Evolutionary conservation across 1,284 basidiomycete species (phyloP).

Genomic region (Neonothopanus nambi): DNA sequence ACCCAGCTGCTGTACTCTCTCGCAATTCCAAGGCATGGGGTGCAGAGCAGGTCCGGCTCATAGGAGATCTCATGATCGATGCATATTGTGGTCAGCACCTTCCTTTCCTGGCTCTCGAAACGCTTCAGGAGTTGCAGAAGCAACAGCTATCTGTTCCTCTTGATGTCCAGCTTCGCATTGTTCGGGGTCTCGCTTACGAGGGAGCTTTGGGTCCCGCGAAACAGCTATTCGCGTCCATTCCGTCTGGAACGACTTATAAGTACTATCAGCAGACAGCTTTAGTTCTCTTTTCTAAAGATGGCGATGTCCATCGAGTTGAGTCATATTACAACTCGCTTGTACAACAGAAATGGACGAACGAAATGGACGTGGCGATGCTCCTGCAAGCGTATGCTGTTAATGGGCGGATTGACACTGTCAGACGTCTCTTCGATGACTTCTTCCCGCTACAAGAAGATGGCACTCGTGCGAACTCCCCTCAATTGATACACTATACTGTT

Average conservation of each 20-base stretch:
- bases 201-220: constrained; percentile 45
- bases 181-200: constrained; percentile 45
- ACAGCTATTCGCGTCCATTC: constrained; percentile 37
- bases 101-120: constrained; percentile 41
- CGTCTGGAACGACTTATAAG: constrained; percentile 22
- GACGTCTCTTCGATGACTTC: constrained; percentile 53
- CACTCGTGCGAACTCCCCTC: constrained; percentile 37
- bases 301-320: constrained; percentile 45
- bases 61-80: constrained; percentile 44
- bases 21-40: constrained; percentile 25
- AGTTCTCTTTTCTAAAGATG: constrained; percentile 51
- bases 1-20: constrained; percentile 36
- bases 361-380: constrained; percentile 41
- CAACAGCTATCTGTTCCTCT: constrained; percentile 33
- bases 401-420: constrained; percentile 43
- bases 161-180: constrained; percentile 35
- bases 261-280: constrained; percentile 48
- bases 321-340: constrained; percentile 42
- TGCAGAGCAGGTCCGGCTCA: constrained; percentile 26
- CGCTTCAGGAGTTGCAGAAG: constrained; percentile 42
- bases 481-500: constrained; percentile 51
- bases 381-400: constrained; percentile 56
- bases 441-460: constrained; percentile 41
- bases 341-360: constrained; percentile 27
- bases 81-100: constrained; percentile 33